Evolutionary conservation across 495 filamentous ascomycete species (phyloP), one percentile per base, ranked within the genome.

Genomic region (Trichocladium uniseriatum): DNA sequence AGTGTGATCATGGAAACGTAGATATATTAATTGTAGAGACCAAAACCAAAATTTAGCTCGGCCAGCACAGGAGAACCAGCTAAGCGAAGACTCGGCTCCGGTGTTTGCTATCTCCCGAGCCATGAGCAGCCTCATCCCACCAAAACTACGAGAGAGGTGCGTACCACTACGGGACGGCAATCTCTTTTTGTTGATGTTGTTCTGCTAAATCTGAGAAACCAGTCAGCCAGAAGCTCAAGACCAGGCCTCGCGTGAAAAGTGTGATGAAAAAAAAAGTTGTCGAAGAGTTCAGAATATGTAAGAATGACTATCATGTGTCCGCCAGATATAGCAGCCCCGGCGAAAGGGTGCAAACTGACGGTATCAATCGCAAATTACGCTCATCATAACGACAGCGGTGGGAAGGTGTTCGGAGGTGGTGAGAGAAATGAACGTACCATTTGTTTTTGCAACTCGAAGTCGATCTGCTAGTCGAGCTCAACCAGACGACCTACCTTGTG

Each of bases 331-430:
- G 57, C 43, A 43, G 19, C 42, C 43, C 60, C 60, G 60, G 60
- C 60, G 60, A 62, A 60, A 60, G 60, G 38, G 60, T 32, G 42
- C 57, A 57, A 62, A 32, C 60, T 40, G 29, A 35, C 49, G 55
- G 60, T 53, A 62, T 62, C 60, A 62, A 62, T 62, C 60, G 60
- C 60, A 62, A 62, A 62, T 62, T 62, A 60, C 49, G 44, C 54
- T 62, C 60, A 62, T 62, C 60, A 62, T 56, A 31, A 45, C 46
- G 40, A 48, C 44, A 29, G 38, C 21, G 36, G 16, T 18, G 45
- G 20, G 34, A 22, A 29, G 36, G 20, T 46, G 38, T 21, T 43
- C 22, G 37, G 24, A 16, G 11, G 11, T 13, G 4, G 16, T 15
- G 29, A 29, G 36, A 19, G 24, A 29, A 24, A 15, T 34, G n/a